Conservation (phyloP, 768 basidiomycete species). For the Tulasnella sp. region DNA sequence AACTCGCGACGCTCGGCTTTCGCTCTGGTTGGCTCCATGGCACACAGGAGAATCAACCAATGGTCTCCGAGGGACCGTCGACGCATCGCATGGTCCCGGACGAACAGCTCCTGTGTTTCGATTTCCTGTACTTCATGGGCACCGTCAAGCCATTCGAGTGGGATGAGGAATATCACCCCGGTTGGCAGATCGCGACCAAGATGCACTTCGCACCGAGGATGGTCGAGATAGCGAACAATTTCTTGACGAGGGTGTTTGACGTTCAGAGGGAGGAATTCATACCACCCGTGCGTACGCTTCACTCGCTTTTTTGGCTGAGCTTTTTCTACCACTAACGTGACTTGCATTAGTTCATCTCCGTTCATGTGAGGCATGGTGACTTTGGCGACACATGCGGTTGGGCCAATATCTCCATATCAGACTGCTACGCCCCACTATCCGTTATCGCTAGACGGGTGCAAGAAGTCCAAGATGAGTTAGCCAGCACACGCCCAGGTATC, state of each 20-base stretch:
- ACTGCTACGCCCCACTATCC: conserved; percentile 43
- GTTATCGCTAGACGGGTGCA: conserved; percentile 44
- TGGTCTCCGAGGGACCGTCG: too few species aligned
- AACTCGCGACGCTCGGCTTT: too few species aligned
- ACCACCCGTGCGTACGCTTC: conserved; percentile 14
- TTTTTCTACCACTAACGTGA: background rate
- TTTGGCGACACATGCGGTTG: conserved; percentile 41
- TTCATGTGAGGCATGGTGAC: conserved; percentile 48
- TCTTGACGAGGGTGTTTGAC: conserved; percentile 2
- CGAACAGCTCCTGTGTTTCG: conserved; percentile 20
- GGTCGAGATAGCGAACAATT: conserved; percentile 20
- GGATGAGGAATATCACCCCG: conserved; percentile 20
- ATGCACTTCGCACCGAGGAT: conserved; percentile 14
- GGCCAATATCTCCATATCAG: conserved; percentile 27
- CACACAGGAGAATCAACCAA: too few species aligned
- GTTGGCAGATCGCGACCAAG: conserved; percentile 21
- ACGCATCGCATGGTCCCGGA: too few species aligned
- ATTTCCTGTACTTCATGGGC: conserved; percentile 18
- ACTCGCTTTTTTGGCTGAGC: background rate
- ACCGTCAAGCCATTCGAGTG: conserved; percentile 16
- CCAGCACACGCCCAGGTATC: too few species aligned
- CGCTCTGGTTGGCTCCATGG: too few species aligned
- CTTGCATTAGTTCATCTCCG: conserved; percentile 42
- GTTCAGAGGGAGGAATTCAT: conserved; percentile 2
- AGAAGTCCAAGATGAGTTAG: conserved; percentile 41